Evolutionary conservation across 2,329 filamentous ascomycete species (phyloP), one percentile per base, ranked within the genome.

Genomic region (Grosmannia clavigera): DNA sequence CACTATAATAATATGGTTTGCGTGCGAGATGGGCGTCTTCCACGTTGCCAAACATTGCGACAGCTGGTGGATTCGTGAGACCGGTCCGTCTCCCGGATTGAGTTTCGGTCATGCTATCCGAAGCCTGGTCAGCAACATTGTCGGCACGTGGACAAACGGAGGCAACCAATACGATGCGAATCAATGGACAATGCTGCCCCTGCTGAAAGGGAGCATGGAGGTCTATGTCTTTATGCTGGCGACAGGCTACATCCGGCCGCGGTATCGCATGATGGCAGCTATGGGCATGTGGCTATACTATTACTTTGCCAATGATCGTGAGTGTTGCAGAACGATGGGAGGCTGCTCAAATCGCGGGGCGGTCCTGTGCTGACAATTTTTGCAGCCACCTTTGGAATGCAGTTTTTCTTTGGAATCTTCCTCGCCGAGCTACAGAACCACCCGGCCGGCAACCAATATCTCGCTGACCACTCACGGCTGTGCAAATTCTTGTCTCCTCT

Each of bases 351-450:
- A 40, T 14, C 1, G 10, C 10, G n/a, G 14, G 14, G 16, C 10
- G 14, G 3, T 10, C 22, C 7, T 3, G 38, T 48, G 53, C 67
- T 68, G 59, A 66, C 55, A 19, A 9, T 2, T 11, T n/a, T 9
- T 11, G 19, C 16, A 77, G 74, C 73, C 35, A 71, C 71, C 43
- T 81, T 81, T 62, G 78, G 79, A 56, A 78, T 81, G 70, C 83
- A 83, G 68, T 80, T 84, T 67, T 81, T 83, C 69, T 79, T 79
- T 61, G 83, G 83, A 62, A 81, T 82, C 66, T 80, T 85, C 66
- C 74, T 86, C 35, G 79, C 81, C 38, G 83, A 86, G 65, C 66
- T 85, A 46, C 78, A 81, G 62, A 78, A 81, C 67, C 71, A 76
- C 64, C 74, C 74, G 51, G 70, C 75, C 1, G 76, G 78, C 64